Evolutionary conservation across 2,329 filamentous ascomycete species (phyloP).

Genomic region (Colletotrichum sp.): DNA sequence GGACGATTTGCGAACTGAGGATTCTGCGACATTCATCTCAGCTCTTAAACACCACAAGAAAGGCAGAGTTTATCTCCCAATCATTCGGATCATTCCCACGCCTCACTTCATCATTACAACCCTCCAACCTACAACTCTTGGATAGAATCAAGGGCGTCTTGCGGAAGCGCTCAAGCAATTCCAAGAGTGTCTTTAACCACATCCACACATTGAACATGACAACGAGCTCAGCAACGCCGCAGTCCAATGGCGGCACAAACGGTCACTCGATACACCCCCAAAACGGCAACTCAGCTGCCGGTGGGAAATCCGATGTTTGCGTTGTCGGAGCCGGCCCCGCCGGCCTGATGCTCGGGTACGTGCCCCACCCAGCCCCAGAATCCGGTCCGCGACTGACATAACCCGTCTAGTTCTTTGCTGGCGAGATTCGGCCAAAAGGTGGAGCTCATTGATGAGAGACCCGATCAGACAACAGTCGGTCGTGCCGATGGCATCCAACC

Average conservation of each 20-base stretch:
- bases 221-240: not conserved
- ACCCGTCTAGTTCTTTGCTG: not conserved
- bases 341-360: conserved; percentile 15
- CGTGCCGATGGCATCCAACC: conserved; percentile 11
- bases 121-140: not conserved
- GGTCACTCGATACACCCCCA: not conserved
- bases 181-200: not conserved
- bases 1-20: not conserved
- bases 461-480: not conserved
- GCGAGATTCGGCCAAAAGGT: conserved; percentile 9
- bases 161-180: not conserved
- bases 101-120: not conserved
- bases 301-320: conserved; percentile 3
- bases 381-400: not conserved
- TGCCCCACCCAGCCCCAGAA: not conserved
- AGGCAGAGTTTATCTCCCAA: not conserved
- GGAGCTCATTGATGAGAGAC: not conserved
- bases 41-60: not conserved
- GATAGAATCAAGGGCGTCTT: fast-evolving
- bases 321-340: conserved; percentile 12
- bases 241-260: not conserved
- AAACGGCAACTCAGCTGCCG: not conserved
- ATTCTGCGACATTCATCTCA: not conserved
- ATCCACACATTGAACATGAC: not conserved
- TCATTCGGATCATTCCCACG: not conserved